A percentile compares a stretch with the other conserved stretches of the same genome.
Conservation (phyloP, 345 rosid genomes). For the Lepidium africanum region DNA sequence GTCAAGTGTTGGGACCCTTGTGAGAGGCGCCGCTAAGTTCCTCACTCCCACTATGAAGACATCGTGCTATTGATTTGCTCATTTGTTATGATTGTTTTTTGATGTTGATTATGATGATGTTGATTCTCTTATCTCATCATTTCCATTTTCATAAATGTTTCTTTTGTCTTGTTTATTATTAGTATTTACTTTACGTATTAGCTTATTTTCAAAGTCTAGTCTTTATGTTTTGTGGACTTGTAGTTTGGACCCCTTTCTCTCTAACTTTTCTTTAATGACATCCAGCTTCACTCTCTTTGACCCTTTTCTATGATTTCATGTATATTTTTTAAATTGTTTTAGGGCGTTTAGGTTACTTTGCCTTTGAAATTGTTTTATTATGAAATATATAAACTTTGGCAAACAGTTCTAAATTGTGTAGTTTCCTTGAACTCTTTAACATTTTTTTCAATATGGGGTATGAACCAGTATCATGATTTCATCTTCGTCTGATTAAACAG, state of each 20-base stretch:
- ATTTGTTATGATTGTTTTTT: constrained; percentile 13
- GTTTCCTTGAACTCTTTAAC: neutral
- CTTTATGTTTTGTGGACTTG: neutral
- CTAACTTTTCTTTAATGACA: neutral
- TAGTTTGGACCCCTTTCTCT: neutral
- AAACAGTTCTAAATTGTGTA: neutral
- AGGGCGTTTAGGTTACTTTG: neutral
- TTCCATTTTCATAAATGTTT: neutral
- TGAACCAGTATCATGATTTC: too few relatives aligned
- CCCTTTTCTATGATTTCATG: neutral
- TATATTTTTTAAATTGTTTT: neutral
- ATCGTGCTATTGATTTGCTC: constrained; percentile 26
- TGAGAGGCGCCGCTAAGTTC: constrained; percentile 24
- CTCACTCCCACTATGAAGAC: constrained; percentile 21
- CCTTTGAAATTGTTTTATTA: neutral
- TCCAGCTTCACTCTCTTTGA: constrained; percentile 5
- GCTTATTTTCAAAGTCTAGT: constrained; percentile 10
- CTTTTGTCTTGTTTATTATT: constrained; percentile 7
- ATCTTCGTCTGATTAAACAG: too few relatives aligned
- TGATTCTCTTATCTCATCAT: constrained; percentile 9
- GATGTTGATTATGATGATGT: constrained; percentile 16
- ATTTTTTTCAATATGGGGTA: too few relatives aligned
- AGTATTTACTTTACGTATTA: neutral
- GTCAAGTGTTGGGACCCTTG: constrained; percentile 22
- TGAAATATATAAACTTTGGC: neutral